Evolutionary conservation across 257 asterid genomes (phyloP).

Genomic region (Solanum etuberosum): DNA sequence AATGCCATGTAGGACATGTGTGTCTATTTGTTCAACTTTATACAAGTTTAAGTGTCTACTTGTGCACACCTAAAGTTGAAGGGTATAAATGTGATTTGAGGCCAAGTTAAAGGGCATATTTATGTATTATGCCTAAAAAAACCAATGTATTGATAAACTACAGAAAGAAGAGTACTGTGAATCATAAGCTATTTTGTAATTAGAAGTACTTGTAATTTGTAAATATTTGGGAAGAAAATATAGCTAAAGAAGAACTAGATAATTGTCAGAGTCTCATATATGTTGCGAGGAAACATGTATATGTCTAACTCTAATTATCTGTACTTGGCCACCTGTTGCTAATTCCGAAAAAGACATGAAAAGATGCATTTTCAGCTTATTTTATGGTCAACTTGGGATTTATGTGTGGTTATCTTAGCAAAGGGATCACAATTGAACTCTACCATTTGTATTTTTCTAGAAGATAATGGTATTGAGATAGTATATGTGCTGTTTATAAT

Average conservation of each 20-base stretch:
- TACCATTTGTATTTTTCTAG: background rate
- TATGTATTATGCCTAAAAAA: background rate
- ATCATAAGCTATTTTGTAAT: background rate
- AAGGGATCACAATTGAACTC: background rate
- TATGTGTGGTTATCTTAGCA: background rate
- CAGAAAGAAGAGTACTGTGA: background rate
- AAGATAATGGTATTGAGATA: background rate
- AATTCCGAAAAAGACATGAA: background rate
- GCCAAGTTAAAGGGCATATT: too few relatives aligned
- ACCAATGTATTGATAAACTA: background rate
- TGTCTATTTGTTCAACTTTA: too few relatives aligned
- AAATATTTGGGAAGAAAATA: background rate
- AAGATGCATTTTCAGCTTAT: background rate
- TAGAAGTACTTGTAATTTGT: background rate
- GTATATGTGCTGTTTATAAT: background rate
- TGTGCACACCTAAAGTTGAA: too few relatives aligned
- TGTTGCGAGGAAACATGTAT: background rate
- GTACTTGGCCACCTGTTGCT: background rate
- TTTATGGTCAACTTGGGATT: background rate
- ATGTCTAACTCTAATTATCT: background rate
- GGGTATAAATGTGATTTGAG: too few relatives aligned
- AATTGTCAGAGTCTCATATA: background rate
- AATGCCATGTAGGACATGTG: too few relatives aligned
- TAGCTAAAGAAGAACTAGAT: background rate
- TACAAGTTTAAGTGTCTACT: too few relatives aligned